These are phyloP conservation scores for Nematocida sp. DNA, from an alignment of 371 early-diverging fungal species.

Conservation along the genomic window DNA sequence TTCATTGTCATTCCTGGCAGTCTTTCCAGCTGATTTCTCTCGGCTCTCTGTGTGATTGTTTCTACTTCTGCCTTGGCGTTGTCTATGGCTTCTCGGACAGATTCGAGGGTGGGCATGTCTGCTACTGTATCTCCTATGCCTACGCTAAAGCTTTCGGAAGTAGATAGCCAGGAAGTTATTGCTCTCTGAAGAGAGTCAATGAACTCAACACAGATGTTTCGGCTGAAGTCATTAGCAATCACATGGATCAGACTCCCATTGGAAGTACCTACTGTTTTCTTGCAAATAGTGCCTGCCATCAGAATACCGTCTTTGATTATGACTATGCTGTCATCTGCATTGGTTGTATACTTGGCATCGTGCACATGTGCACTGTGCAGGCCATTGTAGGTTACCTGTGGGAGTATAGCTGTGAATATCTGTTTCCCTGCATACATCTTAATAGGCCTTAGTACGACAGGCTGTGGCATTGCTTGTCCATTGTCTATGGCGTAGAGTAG, in stretches of 20 bases:
- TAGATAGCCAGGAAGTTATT: slow-evolving; percentile 84
- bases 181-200: slow-evolving; percentile 86
- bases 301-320: slow-evolving; percentile 85
- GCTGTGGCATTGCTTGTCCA: slow-evolving; percentile 57
- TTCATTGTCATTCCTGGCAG: slow-evolving; percentile 91
- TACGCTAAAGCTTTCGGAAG: slow-evolving; percentile 80
- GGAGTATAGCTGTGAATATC: slow-evolving; percentile 80
- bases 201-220: slow-evolving; percentile 78
- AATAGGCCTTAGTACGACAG: slow-evolving; percentile 84
- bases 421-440: slow-evolving; percentile 97
- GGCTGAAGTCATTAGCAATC: slow-evolving; percentile 84
- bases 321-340: slow-evolving; percentile 66
- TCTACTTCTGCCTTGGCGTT: slow-evolving; percentile 77
- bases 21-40: slow-evolving; percentile 74
- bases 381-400: slow-evolving; percentile 68
- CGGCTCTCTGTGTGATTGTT: slow-evolving; percentile 76
- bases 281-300: slow-evolving; percentile 86
- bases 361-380: slow-evolving; percentile 75
- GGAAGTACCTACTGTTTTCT: slow-evolving; percentile 86
- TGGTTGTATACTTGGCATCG: slow-evolving; percentile 67
- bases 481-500: slow-evolving; percentile 58
- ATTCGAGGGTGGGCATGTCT: slow-evolving; percentile 74
- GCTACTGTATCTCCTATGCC: slow-evolving; percentile 98
- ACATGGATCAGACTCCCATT: slow-evolving; percentile 87
- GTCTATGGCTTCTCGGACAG: slow-evolving; percentile 74